Conservation (phyloP, 176 grass and related monocot genomes). For the Carex pumila region DNA sequence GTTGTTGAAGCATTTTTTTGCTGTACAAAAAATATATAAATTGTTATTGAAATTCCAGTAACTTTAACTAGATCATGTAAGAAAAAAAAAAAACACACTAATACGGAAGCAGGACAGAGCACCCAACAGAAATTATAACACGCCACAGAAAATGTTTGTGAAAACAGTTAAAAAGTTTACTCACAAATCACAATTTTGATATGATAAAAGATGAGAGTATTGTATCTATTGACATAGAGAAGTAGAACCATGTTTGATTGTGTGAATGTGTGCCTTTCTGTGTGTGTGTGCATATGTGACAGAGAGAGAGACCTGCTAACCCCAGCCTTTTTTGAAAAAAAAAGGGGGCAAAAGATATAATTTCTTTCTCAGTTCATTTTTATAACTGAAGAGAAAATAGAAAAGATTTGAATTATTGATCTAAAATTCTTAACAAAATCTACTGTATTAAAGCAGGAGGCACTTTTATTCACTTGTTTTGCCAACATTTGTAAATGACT, state of each 20-base stretch:
- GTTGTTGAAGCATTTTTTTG: slow-evolving; percentile 4
- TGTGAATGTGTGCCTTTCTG: neutral
- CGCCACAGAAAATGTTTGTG: neutral
- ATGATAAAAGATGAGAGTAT: neutral
- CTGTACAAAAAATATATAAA: slow-evolving; percentile 6
- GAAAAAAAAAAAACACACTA: neutral
- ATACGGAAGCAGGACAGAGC: neutral
- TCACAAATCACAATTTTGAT: neutral
- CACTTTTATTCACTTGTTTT: neutral
- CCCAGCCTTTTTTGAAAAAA: neutral
- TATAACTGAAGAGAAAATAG: neutral
- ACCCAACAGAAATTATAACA: neutral
- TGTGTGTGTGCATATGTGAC: too few species aligned
- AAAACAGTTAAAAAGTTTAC: neutral
- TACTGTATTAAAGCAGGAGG: neutral
- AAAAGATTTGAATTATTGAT: neutral
- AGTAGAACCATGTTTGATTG: neutral
- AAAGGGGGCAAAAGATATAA: neutral
- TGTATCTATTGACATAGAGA: neutral
- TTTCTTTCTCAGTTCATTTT: neutral
- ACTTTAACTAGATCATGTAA: neutral
- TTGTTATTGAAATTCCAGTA: neutral
- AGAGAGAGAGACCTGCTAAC: neutral
- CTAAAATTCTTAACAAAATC: neutral
- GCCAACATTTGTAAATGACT: too few species aligned